These are phyloP conservation scores for Obelidium mucronatum DNA, from an alignment of 192 early-diverging fungal genomes.

Conservation along the genomic window DNA sequence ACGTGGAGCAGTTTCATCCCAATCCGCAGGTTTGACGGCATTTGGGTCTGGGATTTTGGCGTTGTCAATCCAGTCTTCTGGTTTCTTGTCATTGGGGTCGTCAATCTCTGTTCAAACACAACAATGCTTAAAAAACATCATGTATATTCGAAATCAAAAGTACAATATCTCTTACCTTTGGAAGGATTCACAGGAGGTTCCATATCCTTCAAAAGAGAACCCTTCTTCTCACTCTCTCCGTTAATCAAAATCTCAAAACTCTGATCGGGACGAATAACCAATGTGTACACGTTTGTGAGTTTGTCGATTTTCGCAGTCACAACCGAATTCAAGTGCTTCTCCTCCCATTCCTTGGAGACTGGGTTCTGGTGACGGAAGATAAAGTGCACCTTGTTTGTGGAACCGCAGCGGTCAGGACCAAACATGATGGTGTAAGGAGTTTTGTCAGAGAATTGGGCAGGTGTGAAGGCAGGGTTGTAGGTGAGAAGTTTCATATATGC, in stretches of 20 bases:
- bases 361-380: constrained; percentile 94
- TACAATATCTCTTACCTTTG: constrained; percentile 66
- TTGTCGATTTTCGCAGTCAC: constrained; percentile 67
- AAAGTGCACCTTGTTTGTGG: constrained; percentile 89
- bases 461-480: constrained; percentile 64
- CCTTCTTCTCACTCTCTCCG: constrained; percentile 65
- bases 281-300: constrained; percentile 80
- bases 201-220: constrained; percentile 81
- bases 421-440: constrained; percentile 95
- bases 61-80: constrained; percentile 86
- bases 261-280: constrained; percentile 84
- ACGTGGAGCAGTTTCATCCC: constrained; percentile 87
- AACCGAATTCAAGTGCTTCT: constrained; percentile 86
- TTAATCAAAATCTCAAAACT: constrained; percentile 81
- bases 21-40: constrained; percentile 78
- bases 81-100: constrained; percentile 81
- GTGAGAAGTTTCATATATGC: constrained; percentile 92
- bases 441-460: constrained; percentile 77
- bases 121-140: no score
- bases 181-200: constrained; percentile 87
- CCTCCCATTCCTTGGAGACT: constrained; percentile 76
- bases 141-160: no score
- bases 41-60: constrained; percentile 84
- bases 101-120: constrained; percentile 62
- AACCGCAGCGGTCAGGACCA: constrained; percentile 95